Evolutionary conservation across 2,329 filamentous ascomycete genomes (phyloP).

Genomic region (Fusarium sp.): DNA sequence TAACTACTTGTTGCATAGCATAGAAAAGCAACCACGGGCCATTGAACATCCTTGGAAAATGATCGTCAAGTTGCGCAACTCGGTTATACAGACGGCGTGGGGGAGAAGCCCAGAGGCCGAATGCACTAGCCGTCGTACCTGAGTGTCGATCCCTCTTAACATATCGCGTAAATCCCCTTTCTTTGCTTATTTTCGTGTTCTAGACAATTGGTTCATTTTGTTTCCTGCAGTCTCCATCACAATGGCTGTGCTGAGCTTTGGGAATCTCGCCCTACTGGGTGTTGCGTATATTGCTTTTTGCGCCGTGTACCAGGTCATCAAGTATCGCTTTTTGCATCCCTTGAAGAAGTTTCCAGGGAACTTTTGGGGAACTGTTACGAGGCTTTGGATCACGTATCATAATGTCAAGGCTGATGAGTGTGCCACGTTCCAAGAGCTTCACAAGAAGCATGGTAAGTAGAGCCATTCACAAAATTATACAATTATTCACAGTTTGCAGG

Average conservation of each 20-base stretch:
- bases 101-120: background rate
- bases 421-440: slow-evolving; percentile 31
- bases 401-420: slow-evolving; percentile 36
- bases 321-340: slow-evolving; percentile 39
- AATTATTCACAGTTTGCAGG: slow-evolving; percentile 1
- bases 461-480: no score
- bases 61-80: slow-evolving; percentile 9
- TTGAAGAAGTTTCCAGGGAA: slow-evolving; percentile 35
- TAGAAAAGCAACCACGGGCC: slow-evolving; percentile 14
- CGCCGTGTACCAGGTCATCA: slow-evolving; percentile 17
- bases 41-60: slow-evolving; percentile 9
- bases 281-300: slow-evolving; percentile 15
- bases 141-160: slow-evolving; percentile 1
- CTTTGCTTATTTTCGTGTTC: slow-evolving; percentile 17
- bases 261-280: slow-evolving; percentile 17
- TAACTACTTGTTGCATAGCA: background rate
- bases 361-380: slow-evolving; percentile 35
- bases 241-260: slow-evolving; percentile 26
- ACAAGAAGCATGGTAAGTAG: slow-evolving; percentile 27
- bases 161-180: background rate
- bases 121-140: background rate
- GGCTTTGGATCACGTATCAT: slow-evolving; percentile 43
- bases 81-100: background rate
- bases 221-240: background rate
- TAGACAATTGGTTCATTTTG: slow-evolving; percentile 11